Base-by-base conservation (phyloP, 176 grass and related monocot species). In the Themeda triandra region DNA sequence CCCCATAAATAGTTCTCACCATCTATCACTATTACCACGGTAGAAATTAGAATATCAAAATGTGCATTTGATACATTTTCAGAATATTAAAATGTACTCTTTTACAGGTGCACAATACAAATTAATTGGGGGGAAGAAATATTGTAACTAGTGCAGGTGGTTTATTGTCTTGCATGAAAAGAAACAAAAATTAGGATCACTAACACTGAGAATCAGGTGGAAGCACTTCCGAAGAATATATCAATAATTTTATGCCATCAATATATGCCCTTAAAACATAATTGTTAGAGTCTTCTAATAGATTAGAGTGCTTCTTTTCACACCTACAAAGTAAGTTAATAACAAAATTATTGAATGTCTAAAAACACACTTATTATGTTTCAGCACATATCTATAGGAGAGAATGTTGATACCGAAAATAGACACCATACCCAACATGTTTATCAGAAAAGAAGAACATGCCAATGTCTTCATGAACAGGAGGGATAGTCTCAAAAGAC, bases 171-270 rank as follows among this genome's bases (percentile, higher is more conserved):
- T 63, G 41, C 27, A 80, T 5, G 18, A 24, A 70, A 49, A 28
- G 6, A 49, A 88, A 77, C 36, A 79, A 12, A 56, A 5, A 46
- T 17, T 72, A 71, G 36, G 33, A 83, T 4, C n/a, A 88, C 81
- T 79, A 24, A 84, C 86, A 79, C 25, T 66, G 81, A 41, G 80
- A 88, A 73, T 88, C 86, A 44, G 66, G 19, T 13, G 81, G 81
- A 73, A 88, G 80, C 42, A 88, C 54, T 78, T 83, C 73, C 2
- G 80, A 83, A n/a, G 87, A 84, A 75, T 84, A 88, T 84, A 88
- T 80, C 76, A 88, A 42, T 35, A 88, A 58, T 69, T 84, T 88
- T 42, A 80, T 67, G 14, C 44, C 35, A 64, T 80, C 14, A 10
- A 88, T 84, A 67, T 74, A 33, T 44, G 87, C 36, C 37, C 76